Base-by-base conservation (phyloP, 805 yeast genomes). In the Kodamaea hsintzibuensis region DNA sequence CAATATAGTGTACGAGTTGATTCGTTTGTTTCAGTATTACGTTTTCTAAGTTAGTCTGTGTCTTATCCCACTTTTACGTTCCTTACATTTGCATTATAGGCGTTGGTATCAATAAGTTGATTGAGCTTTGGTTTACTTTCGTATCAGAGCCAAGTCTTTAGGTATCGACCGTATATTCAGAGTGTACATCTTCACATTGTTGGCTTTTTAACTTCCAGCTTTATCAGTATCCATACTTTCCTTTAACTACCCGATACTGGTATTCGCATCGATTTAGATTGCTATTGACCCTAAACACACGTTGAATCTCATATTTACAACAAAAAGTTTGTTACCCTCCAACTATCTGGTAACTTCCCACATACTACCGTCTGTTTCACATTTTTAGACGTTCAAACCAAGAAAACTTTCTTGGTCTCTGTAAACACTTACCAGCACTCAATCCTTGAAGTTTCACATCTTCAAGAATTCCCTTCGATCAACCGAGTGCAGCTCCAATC, bases 1-100 rank as follows among this genome's bases (percentile, higher is more conserved):
- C 42, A 40, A 40, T 40, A 40, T 40, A 40, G 17, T 40, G 44
- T 40, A 40, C 44, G 44, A 40, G 44, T 40, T 17, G 25, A 17
- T 17, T 25, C 35, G 35, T 30, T 16, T 40, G 44, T 40, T 40
- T 40, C 44, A 40, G 44, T 40, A 30, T 9, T 4, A 22, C 25
- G 25, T 22, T 12, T 30, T 30, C 35, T 9, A 30, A 9, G 13
- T 10, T 30, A 30, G 44, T 38, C 19, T n/a, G 19, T 22, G 25
- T 22, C 25, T n/a, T 38, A 38, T 38, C 44, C 44, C 19, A 40
- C 44, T 40, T 40, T 17, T 40, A 16, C 44, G 44, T 40, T 40
- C 44, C 44, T 40, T 40, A 40, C 44, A 40, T 40, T 40, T 12
- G 25, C 17, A 16, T 14, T 38, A 38, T 30, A 30, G 35, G 35